phyloP scores from a whole-genome alignment of 176 grass and related monocot species.

The Calamus simplicifolius region DNA sequence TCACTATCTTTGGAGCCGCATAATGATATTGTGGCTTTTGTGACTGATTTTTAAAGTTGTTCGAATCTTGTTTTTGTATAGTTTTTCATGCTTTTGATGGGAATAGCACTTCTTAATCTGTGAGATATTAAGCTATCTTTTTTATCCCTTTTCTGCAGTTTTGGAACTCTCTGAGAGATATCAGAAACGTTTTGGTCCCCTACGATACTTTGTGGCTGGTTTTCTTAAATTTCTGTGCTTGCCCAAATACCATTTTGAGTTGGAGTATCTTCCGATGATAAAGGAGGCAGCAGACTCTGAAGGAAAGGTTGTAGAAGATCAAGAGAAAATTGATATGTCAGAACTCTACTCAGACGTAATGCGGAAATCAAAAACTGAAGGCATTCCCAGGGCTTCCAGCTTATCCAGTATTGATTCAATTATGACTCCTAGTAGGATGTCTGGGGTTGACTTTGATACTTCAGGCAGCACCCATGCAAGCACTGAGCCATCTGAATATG shows the following conservation, averaged over 20 bases:
- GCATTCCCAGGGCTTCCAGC: slow-evolving; percentile 70
- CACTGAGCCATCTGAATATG: slow-evolving; percentile 78
- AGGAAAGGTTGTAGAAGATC: slow-evolving; percentile 37
- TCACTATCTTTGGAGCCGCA: too few relatives aligned
- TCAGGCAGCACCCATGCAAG: slow-evolving; percentile 52
- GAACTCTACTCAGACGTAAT: slow-evolving; percentile 59
- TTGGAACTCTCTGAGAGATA: slow-evolving; percentile 96
- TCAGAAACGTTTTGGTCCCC: slow-evolving; percentile 85
- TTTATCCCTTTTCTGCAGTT: slow-evolving; percentile 48
- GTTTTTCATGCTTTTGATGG: too few relatives aligned
- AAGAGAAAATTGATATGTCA: slow-evolving; percentile 26
- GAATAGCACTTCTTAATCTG: too few relatives aligned
- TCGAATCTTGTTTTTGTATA: too few relatives aligned
- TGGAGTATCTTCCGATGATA: slow-evolving; percentile 81
- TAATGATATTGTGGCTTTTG: too few relatives aligned
- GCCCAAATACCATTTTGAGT: slow-evolving; percentile 84
- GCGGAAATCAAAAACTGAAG: slow-evolving; percentile 69
- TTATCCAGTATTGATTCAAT: slow-evolving; percentile 97
- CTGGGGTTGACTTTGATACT: slow-evolving; percentile 48
- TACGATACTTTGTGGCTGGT: slow-evolving; percentile 94
- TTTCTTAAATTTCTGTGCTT: slow-evolving; percentile 89
- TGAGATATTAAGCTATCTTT: too few relatives aligned
- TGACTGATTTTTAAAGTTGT: too few relatives aligned
- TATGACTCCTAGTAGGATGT: slow-evolving; percentile 73
- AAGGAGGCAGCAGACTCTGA: slow-evolving; percentile 31